Evolutionary conservation across 805 yeast species (phyloP), one percentile per base, ranked within the genome.

Genomic region (Kluyveromyces lactis): DNA sequence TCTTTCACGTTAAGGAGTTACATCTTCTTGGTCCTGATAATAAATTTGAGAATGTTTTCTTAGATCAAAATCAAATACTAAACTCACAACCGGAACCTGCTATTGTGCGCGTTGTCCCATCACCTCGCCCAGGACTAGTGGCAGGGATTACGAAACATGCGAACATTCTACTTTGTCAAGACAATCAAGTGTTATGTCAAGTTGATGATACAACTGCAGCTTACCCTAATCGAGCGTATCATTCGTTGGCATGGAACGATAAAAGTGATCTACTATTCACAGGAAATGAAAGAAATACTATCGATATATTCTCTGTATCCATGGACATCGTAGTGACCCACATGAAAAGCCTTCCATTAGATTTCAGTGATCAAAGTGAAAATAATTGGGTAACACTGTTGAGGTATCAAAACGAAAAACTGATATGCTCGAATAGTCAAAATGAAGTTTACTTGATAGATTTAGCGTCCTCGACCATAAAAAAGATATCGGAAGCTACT

Each of bases 131-230:
- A 26, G 42, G 43, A 17, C 32, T 44, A 11, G 27, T 56, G 15
- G 60, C 61, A 4, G 49, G 53, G 1, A 26, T 58, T 31, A 59
- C 60, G 9, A 54, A 50, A 31, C 58, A 59, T 38, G 49, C 50
- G 3, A 55, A 56, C 35, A 53, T 57, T 5, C 40, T 49, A 5
- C 19, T 60, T 2, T 59, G 32, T 34, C 38, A 50, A 10, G 47
- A 48, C 6, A 36, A 43, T 12, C 8, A 26, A 11, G 33, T 37
- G 11, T 12, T 53, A 2, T 36, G 38, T 3, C 51, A 52, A 33
- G 18, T 59, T 2, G 64, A 59, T 34, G 47, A 51, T 28, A 41
- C 43, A 2, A 38, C 27, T 1, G 33, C 31, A 27, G 23, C 33
- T 4, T 8, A 50, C 2, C 32, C 40, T 12, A 23, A 36, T 6